These are phyloP conservation scores for Paracoccidioides brasiliensis DNA, from an alignment of 2,329 filamentous ascomycete genomes.

Conservation along the genomic window DNA sequence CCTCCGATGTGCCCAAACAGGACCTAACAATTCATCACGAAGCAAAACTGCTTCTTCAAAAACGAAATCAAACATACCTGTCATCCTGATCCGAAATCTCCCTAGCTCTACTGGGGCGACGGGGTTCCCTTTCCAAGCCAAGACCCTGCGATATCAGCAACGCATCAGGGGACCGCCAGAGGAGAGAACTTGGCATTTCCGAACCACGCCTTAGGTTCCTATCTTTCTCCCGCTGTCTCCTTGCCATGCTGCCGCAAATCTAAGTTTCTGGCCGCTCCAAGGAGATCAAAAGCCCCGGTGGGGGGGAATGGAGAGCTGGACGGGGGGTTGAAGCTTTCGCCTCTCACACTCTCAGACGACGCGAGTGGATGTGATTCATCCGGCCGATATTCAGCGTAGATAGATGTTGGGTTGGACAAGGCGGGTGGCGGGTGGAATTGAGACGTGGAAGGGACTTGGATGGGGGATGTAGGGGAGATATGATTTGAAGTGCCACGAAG, in stretches of 20 bases:
- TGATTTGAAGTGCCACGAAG: no score
- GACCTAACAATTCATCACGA: no score
- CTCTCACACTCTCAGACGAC: background rate
- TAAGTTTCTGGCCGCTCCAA: no score
- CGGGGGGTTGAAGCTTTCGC: background rate
- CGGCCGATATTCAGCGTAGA: background rate
- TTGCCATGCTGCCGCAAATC: background rate
- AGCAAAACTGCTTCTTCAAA: no score
- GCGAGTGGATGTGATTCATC: background rate
- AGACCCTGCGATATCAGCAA: conserved; percentile 13
- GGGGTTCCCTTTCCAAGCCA: background rate
- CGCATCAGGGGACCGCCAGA: conserved; percentile 28
- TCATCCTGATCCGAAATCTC: background rate
- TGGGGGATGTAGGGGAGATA: no score
- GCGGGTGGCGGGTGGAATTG: no score
- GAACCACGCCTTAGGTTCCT: conserved; percentile 27
- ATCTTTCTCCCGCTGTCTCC: conserved; percentile 19
- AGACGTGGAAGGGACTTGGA: no score
- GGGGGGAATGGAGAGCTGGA: background rate
- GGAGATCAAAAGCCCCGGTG: background rate
- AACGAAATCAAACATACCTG: no score
- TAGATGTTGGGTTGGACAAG: no score
- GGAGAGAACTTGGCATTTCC: conserved; percentile 27
- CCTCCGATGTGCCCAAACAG: no score
- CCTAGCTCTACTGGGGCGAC: background rate